A percentile compares a stretch with the other conserved stretches of the same genome.
These are phyloP conservation scores for Trametes cingulata DNA, from an alignment of 768 basidiomycete species.

Conservation along the genomic window DNA sequence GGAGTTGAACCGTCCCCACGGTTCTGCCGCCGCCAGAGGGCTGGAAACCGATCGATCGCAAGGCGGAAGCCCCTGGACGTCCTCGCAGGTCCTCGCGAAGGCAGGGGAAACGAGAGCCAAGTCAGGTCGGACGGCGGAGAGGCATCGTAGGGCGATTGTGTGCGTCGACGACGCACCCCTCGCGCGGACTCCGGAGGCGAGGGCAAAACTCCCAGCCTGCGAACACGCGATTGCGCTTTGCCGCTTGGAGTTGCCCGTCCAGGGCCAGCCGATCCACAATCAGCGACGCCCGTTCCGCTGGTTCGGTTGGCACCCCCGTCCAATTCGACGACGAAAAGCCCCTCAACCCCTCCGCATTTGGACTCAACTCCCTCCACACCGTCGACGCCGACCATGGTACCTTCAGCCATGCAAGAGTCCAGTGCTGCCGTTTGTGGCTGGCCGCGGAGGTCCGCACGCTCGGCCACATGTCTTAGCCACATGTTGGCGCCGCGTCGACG, in stretches of 20 bases:
- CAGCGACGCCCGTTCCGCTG: not conserved
- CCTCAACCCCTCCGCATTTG: not conserved
- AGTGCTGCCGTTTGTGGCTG: not conserved
- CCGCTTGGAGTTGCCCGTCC: constrained; percentile 1
- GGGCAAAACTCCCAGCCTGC: not conserved
- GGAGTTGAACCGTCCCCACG: not conserved
- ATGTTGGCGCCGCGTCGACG: too few relatives aligned
- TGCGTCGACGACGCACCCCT: not conserved
- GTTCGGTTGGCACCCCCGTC: not conserved
- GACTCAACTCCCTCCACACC: too few relatives aligned
- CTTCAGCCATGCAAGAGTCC: not conserved
- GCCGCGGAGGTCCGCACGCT: not conserved
- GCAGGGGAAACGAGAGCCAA: too few relatives aligned
- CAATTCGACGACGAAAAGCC: not conserved
- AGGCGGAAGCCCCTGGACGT: too few relatives aligned
- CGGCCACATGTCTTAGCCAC: not conserved
- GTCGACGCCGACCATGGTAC: not conserved
- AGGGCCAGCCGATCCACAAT: constrained; percentile 6
- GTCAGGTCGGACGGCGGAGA: not conserved
- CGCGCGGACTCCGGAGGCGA: not conserved
- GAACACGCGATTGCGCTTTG: not conserved
- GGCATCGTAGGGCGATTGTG: not conserved
- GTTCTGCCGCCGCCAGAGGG: too few relatives aligned
- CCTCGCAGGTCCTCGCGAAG: too few relatives aligned
- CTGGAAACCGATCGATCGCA: too few relatives aligned